These are phyloP conservation scores for Talaromyces islandicus DNA, from an alignment of 2,329 filamentous ascomycete genomes.

Conservation along the genomic window DNA sequence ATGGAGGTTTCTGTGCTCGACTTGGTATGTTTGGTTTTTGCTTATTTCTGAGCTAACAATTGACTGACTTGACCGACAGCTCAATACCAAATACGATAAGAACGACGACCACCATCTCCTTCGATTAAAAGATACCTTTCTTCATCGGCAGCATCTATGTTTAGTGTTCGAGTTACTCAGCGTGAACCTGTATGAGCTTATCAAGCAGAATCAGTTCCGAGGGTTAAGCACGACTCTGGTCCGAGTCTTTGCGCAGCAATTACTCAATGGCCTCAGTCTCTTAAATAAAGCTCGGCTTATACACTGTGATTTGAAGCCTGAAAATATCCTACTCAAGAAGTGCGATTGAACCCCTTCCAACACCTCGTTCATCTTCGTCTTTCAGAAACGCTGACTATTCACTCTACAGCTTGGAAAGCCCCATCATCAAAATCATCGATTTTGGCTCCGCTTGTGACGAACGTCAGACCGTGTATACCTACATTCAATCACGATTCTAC, in stretches of 20 bases:
- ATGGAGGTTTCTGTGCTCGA: slow-evolving; percentile 99
- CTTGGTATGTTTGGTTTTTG: slow-evolving; percentile 54
- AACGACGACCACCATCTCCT: slow-evolving; percentile 97
- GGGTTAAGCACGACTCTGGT: slow-evolving; percentile 95
- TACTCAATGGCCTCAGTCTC: slow-evolving; percentile 84
- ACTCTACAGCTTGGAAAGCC: slow-evolving; percentile 69
- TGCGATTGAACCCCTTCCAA: slow-evolving; percentile 28
- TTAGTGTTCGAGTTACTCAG: slow-evolving; percentile 93
- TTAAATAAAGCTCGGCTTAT: slow-evolving; percentile 95
- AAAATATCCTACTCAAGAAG: slow-evolving; percentile 97
- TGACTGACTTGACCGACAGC: slow-evolving; percentile 42
- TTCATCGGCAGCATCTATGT: slow-evolving; percentile 93
- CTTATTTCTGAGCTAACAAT: neutral
- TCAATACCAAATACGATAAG: slow-evolving; percentile 98
- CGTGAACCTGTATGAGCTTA: slow-evolving; percentile 96
- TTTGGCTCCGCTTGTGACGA: slow-evolving; percentile 98
- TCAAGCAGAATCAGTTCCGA: slow-evolving; percentile 99
- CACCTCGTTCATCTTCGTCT: neutral
- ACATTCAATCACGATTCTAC: slow-evolving; percentile 98
- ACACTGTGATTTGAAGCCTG: slow-evolving; percentile 95
- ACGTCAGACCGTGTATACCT: slow-evolving; percentile 96
- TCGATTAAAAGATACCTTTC: slow-evolving; percentile 94
- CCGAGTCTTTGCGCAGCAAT: slow-evolving; percentile 92
- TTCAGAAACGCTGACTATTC: too few relatives aligned
- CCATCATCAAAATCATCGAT: slow-evolving; percentile 99